Conservation (phyloP, 2,329 filamentous ascomycete species). For the Hypoxylon sp. region DNA sequence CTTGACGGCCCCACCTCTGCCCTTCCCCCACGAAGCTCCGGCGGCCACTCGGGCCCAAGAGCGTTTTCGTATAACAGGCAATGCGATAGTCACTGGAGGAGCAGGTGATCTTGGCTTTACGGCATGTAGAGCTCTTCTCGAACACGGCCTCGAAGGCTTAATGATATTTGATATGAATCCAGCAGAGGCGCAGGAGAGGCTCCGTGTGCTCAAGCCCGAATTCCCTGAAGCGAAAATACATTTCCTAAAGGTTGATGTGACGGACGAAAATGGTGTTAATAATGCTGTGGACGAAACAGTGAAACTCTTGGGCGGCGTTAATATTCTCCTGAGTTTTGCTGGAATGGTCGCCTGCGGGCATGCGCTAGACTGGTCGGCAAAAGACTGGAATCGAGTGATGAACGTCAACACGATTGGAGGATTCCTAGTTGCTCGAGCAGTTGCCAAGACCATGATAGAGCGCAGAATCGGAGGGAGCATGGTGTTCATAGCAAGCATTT, state of each 20-base stretch:
- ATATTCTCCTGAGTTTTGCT: slow-evolving; percentile 75
- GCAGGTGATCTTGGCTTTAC: slow-evolving; percentile 53
- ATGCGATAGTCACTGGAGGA: slow-evolving; percentile 54
- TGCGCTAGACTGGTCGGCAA: slow-evolving; percentile 70
- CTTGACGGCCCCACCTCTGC: slow-evolving; percentile 48
- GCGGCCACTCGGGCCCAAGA: slow-evolving; percentile 47
- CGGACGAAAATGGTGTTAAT: slow-evolving; percentile 64
- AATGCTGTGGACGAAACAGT: slow-evolving; percentile 50
- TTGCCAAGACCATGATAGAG: slow-evolving; percentile 67
- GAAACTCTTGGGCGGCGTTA: slow-evolving; percentile 54
- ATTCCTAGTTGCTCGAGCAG: slow-evolving; percentile 79
- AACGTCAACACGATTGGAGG: slow-evolving; percentile 81
- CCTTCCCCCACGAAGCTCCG: slow-evolving; percentile 43
- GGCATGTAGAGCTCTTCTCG: slow-evolving; percentile 51
- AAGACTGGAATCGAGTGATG: slow-evolving; percentile 74
- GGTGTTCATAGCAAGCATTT: slow-evolving; percentile 77
- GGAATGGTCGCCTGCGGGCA: slow-evolving; percentile 76
- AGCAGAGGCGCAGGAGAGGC: slow-evolving; percentile 52
- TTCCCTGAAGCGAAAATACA: slow-evolving; percentile 69
- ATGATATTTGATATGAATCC: slow-evolving; percentile 54
- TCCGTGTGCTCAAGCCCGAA: slow-evolving; percentile 63
- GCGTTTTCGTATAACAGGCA: slow-evolving; percentile 51
- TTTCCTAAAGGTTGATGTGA: slow-evolving; percentile 71
- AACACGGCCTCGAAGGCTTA: slow-evolving; percentile 53
- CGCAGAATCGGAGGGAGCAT: slow-evolving; percentile 70